These are phyloP conservation scores for Diplotaxis tenuifolia DNA, from an alignment of 345 rosid genomes.

Conservation along the genomic window DNA sequence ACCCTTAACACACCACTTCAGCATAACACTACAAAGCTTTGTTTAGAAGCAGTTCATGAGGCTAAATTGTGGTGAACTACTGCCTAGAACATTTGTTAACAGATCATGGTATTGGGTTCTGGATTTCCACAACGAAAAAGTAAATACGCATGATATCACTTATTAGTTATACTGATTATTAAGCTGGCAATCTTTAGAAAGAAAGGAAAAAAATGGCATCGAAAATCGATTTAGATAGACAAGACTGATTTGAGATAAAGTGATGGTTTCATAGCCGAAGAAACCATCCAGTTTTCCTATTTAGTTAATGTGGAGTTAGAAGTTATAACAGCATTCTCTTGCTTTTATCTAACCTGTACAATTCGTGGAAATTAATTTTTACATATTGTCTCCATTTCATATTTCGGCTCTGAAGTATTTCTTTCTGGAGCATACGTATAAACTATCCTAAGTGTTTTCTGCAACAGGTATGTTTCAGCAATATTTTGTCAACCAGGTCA, in stretches of 20 bases:
- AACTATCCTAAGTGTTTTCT: background rate
- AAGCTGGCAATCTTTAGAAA: background rate
- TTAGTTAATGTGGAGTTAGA: constrained; percentile 1
- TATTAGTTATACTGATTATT: background rate
- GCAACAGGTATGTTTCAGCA: constrained; percentile 87
- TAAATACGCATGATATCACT: background rate
- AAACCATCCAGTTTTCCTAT: too few species aligned
- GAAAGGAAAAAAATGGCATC: background rate
- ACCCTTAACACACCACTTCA: background rate
- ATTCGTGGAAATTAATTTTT: background rate
- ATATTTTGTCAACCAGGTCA: constrained; percentile 87
- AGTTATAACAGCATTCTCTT: background rate
- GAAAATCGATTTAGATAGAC: background rate
- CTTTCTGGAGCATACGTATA: background rate
- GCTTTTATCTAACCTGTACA: background rate
- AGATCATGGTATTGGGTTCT: background rate
- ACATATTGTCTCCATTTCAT: constrained; percentile 1
- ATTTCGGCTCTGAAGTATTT: background rate
- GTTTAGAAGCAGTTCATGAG: background rate
- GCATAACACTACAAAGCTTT: constrained; percentile 1
- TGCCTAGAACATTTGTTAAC: background rate
- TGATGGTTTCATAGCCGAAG: too few species aligned
- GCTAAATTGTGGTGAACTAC: background rate
- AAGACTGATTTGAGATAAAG: too few species aligned
- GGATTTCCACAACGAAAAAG: too few species aligned